These are phyloP conservation scores for Ophidiomyces ophidiicola DNA, from an alignment of 2,329 filamentous ascomycete genomes.

Conservation along the genomic window DNA sequence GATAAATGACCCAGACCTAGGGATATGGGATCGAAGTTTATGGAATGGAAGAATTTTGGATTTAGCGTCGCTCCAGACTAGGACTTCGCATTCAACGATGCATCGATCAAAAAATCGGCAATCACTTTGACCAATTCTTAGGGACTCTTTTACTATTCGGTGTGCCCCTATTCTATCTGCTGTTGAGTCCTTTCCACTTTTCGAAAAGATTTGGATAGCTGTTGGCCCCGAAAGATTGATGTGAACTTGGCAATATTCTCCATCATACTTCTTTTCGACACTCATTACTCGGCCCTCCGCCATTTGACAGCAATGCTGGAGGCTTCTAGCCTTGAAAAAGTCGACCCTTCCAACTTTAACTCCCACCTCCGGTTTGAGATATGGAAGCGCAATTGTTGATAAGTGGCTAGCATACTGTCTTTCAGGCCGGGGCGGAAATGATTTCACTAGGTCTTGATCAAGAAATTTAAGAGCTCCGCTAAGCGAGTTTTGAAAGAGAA, in stretches of 20 bases:
- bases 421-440: conserved; percentile 29
- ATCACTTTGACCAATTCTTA: conserved; percentile 47
- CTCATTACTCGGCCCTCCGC: conserved; percentile 50
- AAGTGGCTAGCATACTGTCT: conserved; percentile 23
- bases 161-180: conserved; percentile 53
- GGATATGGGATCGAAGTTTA: conserved; percentile 68
- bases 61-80: conserved; percentile 60
- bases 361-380: conserved; percentile 45
- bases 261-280: conserved; percentile 72
- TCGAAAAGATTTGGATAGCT: conserved; percentile 73
- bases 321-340: conserved; percentile 55
- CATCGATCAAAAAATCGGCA: conserved; percentile 53
- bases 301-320: conserved; percentile 63
- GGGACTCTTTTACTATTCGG: conserved; percentile 49
- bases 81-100: conserved; percentile 72
- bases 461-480: conserved; percentile 47
- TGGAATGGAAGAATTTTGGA: conserved; percentile 61
- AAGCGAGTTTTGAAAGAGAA: conserved; percentile 60
- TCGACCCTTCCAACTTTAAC: conserved; percentile 53
- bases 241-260: conserved; percentile 84
- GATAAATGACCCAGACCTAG: conserved; percentile 57
- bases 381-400: conserved; percentile 26
- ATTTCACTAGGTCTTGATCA: conserved; percentile 25
- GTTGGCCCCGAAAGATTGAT: conserved; percentile 50
- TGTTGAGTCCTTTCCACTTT: conserved; percentile 83